Percentiles rank a stretch among this genome's conserved stretches.
These are phyloP conservation scores for Mortierella sp. DNA, from an alignment of 371 early-diverging fungal genomes.

Conservation along the genomic window DNA sequence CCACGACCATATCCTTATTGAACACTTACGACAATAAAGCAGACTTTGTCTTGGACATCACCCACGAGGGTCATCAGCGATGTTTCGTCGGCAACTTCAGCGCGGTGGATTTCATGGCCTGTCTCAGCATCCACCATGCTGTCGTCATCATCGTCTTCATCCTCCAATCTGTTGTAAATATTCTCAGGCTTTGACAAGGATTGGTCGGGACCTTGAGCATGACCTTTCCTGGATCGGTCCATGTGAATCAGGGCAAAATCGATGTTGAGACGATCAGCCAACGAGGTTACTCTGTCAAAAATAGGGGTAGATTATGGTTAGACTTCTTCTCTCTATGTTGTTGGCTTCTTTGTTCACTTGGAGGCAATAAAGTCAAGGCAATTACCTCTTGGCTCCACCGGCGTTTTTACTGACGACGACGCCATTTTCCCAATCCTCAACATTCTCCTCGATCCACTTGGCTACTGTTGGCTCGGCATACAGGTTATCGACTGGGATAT, in stretches of 20 bases:
- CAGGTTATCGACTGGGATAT: conserved; percentile 95
- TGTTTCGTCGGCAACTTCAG: conserved; percentile 46
- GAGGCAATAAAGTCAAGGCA: background rate
- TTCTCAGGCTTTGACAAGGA: conserved; percentile 64
- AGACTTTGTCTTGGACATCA: conserved; percentile 90
- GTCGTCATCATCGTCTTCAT: conserved; percentile 63
- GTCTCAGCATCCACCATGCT: conserved; percentile 59
- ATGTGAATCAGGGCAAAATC: conserved; percentile 97
- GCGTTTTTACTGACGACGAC: conserved; percentile 97
- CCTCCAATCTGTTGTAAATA: conserved; percentile 46
- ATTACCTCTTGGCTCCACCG: conserved; percentile 96
- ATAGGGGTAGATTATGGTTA: background rate
- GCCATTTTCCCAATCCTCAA: conserved; percentile 80
- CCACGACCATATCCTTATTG: background rate
- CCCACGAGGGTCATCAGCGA: conserved; percentile 87
- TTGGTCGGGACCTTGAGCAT: conserved; percentile 67
- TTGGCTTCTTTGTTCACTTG: background rate
- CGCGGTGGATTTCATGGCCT: conserved; percentile 39
- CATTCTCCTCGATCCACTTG: conserved; percentile 88
- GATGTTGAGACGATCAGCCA: conserved; percentile 94
- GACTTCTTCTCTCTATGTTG: background rate
- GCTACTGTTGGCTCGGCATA: conserved; percentile 94
- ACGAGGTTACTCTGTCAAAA: conserved; percentile 84
- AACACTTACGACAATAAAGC: conserved; percentile 84
- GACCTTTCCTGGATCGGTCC: conserved; percentile 76